Base-by-base conservation (phyloP, 768 basidiomycete species). In the Neoboletus magnificus region DNA sequence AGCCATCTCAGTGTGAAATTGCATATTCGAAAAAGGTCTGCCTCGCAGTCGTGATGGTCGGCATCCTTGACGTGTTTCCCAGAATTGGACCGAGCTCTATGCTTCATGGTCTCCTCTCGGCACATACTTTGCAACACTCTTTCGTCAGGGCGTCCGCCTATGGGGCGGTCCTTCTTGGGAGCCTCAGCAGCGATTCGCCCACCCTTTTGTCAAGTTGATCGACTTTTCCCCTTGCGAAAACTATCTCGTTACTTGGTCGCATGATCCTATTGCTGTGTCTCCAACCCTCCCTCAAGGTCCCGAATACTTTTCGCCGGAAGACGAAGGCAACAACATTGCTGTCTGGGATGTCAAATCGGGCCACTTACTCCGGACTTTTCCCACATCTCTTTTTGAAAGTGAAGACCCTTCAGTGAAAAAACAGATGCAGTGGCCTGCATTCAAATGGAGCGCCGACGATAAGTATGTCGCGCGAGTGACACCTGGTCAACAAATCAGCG, bases 271-370 rank as follows among this genome's bases (percentile, higher is more conserved):
- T 61, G 80, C 87, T 39, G 87, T 94, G 29, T 86, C 89, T 25
- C 87, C 91, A 56, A 85, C 85, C 58, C 85, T 88, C 39, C 76
- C 83, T 29, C 89, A 91, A 71, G 91, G 93, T 10, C 87, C 84
- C 48, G 87, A 87, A 66, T 91, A 83, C 69, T 91, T 94, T 75
- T 89, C 92, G 44, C 85, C 89, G 5, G 94, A 96, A 55, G 97
- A 98, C 70, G 94, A 96, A 74, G 97, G 94, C 32, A 94, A 96
- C 75, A 89, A 93, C 63, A 82, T 98, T 58, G 97, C 95, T 54
- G 85, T 99, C n/a, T 99, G 97, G 97, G 93, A 98, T 65, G 85
- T 96, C 77, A 95, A 93, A 73, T 87, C 94, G 18, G 93, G 93
- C 27, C 80, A 88, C 61, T 84, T 98, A 22, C 82, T 98, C 42